Base-by-base conservation (phyloP, 768 basidiomycete genomes). In the Dioszegia crocea region DNA sequence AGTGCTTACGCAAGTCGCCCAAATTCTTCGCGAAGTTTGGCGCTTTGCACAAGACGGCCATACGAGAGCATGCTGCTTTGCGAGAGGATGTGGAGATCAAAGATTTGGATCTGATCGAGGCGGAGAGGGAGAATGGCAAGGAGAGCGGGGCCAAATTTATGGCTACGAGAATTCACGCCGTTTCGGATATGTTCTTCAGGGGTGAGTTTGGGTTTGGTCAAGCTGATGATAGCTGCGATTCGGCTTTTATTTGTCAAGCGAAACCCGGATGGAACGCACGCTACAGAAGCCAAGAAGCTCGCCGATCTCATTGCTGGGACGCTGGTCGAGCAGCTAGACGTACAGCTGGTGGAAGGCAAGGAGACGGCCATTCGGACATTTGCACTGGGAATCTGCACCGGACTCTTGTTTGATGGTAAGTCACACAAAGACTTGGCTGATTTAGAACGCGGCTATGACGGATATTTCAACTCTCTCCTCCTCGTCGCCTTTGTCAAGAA, bases 31-130 rank as follows among this genome's bases (percentile, higher is more conserved):
- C 78, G 3, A 83, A 88, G 61, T 80, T 97, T 26, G 94, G 92
- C 2, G 77, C 83, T 44, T 79, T 97, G 5, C 91, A 96, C 73
- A 84, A 89, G 16, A 84, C 86, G 1, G 86, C 84, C 60, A 83
- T 90, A 5, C 90, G 89, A 88, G 90, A 94, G 78, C 91, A 89
- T 65, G 87, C 90, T 39, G 78, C 85, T 17, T 81, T 96, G 49
- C 88, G 87, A 64, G 79, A 81, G 17, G 83, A 82, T 24, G 76
- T 86, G 39, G 75, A 80, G 16, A 75, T 46, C 79, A 16, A 83
- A 81, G 65, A 84, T 82, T 71, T 16, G 21, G 31, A 45, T 19
- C 24, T 44, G n/a, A 31, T 39, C 21, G 47, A 57, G 65, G 59
- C 61, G 38, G 47, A 65, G 26, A 68, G n/a, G 29, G 53, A 50